Conservation (phyloP, 108 stramenopile species). For the Stephanodiscus minutulus region DNA sequence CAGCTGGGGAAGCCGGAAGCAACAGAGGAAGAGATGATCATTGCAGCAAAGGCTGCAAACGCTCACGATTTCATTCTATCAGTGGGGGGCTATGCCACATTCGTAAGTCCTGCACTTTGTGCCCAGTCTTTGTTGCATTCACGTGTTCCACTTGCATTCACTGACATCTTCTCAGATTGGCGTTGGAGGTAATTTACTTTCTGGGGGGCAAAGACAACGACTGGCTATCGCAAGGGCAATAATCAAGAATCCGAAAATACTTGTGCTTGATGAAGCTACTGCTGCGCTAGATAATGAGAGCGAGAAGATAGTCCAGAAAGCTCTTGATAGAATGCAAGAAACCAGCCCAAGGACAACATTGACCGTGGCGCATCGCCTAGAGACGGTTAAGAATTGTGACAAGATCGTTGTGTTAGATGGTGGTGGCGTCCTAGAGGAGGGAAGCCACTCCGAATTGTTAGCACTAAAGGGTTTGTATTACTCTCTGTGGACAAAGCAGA, state of each 20-base stretch:
- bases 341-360: constrained; percentile 50
- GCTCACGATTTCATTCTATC: constrained; percentile 70
- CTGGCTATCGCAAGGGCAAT: constrained; percentile 89
- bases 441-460: constrained; percentile 71
- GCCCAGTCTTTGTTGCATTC: too few species aligned
- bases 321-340: constrained; percentile 31
- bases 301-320: constrained; percentile 43
- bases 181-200: constrained; percentile 66
- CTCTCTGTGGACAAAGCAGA: constrained; percentile 11
- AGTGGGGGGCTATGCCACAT: constrained; percentile 51
- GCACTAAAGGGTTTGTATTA: constrained; percentile 51
- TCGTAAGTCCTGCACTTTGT: constrained; percentile 61
- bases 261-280: constrained; percentile 59
- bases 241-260: constrained; percentile 62
- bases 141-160: too few species aligned
- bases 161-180: constrained; percentile 37
- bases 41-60: constrained; percentile 65
- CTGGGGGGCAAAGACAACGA: constrained; percentile 78
- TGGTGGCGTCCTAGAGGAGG: constrained; percentile 65
- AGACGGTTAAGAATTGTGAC: constrained; percentile 66
- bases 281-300: constrained; percentile 48
- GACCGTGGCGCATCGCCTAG: constrained; percentile 77
- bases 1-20: constrained; percentile 65
- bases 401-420: constrained; percentile 57
- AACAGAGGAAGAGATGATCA: constrained; percentile 48